Percentiles rank a stretch among this genome's conserved stretches.
phyloP scores from a whole-genome alignment of 257 asterid genomes.

The Mentha longifolia region DNA sequence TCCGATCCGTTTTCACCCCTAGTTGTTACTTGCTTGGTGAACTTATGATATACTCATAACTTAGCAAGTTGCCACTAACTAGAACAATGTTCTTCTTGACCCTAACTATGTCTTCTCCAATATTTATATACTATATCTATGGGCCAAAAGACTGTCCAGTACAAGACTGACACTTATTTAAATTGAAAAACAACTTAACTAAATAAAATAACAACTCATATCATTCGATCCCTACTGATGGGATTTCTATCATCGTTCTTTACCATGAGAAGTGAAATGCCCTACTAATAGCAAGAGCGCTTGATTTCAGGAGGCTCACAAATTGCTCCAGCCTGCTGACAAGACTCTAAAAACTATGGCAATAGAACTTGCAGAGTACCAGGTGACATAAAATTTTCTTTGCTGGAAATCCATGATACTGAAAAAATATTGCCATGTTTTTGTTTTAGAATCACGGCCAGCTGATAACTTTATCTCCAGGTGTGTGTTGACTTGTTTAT shows the following conservation, averaged over 20 bases:
- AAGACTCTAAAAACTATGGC: constrained; percentile 90
- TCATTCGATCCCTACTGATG: not conserved
- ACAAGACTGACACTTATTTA: not conserved
- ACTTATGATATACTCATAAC: not conserved
- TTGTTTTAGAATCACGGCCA: constrained; percentile 1
- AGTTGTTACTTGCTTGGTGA: not conserved
- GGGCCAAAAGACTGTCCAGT: not conserved
- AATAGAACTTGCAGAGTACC: constrained; percentile 96
- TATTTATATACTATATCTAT: not conserved
- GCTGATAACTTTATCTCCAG: constrained; percentile 46
- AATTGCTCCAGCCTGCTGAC: constrained; percentile 92
- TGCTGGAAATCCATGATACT: constrained; percentile 20
- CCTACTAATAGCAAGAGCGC: constrained; percentile 25
- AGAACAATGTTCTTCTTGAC: not conserved
- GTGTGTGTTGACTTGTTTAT: constrained; percentile 97
- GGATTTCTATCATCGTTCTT: not conserved
- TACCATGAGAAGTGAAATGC: constrained; percentile 15
- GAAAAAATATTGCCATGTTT: constrained; percentile 11
- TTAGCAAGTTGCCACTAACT: constrained; percentile 9
- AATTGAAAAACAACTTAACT: not conserved
- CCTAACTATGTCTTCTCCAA: not conserved
- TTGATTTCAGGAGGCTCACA: constrained; percentile 88
- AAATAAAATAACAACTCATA: not conserved
- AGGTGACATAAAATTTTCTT: constrained; percentile 53
- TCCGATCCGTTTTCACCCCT: too few species aligned